Conservation (phyloP, 2,329 filamentous ascomycete genomes). For the Epichloe glyceriae region DNA sequence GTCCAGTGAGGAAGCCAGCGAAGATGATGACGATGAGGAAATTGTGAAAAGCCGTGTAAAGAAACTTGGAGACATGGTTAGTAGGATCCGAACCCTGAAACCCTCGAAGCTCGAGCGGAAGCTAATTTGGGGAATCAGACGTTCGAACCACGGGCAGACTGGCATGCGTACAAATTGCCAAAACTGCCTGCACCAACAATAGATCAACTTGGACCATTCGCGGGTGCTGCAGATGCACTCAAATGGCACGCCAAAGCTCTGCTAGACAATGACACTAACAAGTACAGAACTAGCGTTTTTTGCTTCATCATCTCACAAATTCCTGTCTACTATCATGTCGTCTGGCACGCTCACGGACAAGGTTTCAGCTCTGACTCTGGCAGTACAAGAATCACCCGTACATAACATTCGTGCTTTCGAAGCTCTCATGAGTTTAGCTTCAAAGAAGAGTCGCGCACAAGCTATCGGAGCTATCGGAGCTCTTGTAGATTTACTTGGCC, state of each 20-base stretch:
- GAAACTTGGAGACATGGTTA: conserved; percentile 24
- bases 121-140: conserved; percentile 29
- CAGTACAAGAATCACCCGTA: conserved; percentile 89
- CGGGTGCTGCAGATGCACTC: conserved; percentile 33
- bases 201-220: conserved; percentile 32
- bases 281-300: conserved; percentile 63
- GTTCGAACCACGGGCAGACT: conserved; percentile 45
- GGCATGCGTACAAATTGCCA: conserved; percentile 35
- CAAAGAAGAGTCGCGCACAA: conserved; percentile 85
- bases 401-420: conserved; percentile 88
- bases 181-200: conserved; percentile 29
- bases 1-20: conserved; percentile 14
- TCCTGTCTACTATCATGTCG: conserved; percentile 92
- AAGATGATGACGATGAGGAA: conserved; percentile 21
- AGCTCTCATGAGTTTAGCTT: conserved; percentile 67
- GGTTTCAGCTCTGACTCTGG: conserved; percentile 84
- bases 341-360: conserved; percentile 95
- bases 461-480: conserved; percentile 87
- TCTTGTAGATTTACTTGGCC: conserved; percentile 84
- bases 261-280: conserved; percentile 62
- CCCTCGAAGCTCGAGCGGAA: conserved; percentile 6
- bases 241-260: conserved; percentile 62
- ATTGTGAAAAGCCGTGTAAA: conserved; percentile 7
- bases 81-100: conserved; percentile 4
- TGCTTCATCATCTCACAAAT: conserved; percentile 81